A percentile compares a stretch with the other conserved stretches of the same genome.
Conservation (phyloP, 2,329 filamentous ascomycete genomes). For the Pestalotiopsis fici region DNA sequence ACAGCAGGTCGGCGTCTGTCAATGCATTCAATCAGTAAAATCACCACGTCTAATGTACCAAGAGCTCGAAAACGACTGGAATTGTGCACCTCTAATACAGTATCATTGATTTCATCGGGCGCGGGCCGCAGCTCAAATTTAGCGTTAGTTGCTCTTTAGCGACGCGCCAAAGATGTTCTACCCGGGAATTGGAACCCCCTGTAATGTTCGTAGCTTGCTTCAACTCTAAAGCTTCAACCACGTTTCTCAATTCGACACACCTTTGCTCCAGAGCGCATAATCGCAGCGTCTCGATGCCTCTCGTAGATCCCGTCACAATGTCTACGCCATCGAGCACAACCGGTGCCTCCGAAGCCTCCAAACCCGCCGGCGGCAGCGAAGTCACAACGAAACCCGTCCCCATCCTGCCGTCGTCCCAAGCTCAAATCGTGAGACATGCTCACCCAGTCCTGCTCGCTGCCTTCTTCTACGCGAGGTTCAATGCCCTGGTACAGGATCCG, state of each 20-base stretch:
- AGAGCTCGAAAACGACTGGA: too few species aligned
- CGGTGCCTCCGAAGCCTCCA: slow-evolving; percentile 26
- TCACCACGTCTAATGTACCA: too few species aligned
- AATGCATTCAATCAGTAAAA: too few species aligned
- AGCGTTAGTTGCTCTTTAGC: neutral
- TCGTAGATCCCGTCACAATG: slow-evolving; percentile 40
- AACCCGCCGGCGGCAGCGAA: slow-evolving; percentile 25
- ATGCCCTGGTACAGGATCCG: slow-evolving; percentile 69
- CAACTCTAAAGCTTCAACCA: neutral
- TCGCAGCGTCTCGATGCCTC: slow-evolving; percentile 25
- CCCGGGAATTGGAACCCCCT: neutral
- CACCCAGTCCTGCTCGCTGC: slow-evolving; percentile 70
- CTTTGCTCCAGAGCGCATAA: neutral
- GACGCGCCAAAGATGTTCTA: neutral
- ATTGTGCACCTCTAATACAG: too few species aligned
- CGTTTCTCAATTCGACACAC: neutral
- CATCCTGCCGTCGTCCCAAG: slow-evolving; percentile 36
- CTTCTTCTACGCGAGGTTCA: slow-evolving; percentile 65
- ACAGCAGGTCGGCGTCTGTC: too few species aligned
- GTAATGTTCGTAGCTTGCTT: neutral
- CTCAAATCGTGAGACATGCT: slow-evolving; percentile 59
- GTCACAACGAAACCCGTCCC: slow-evolving; percentile 36
- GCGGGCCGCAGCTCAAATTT: neutral
- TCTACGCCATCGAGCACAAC: slow-evolving; percentile 31
- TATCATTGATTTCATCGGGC: neutral